phyloP scores from a whole-genome alignment of 2,329 filamentous ascomycete genomes.

The Penicillium sp. region DNA sequence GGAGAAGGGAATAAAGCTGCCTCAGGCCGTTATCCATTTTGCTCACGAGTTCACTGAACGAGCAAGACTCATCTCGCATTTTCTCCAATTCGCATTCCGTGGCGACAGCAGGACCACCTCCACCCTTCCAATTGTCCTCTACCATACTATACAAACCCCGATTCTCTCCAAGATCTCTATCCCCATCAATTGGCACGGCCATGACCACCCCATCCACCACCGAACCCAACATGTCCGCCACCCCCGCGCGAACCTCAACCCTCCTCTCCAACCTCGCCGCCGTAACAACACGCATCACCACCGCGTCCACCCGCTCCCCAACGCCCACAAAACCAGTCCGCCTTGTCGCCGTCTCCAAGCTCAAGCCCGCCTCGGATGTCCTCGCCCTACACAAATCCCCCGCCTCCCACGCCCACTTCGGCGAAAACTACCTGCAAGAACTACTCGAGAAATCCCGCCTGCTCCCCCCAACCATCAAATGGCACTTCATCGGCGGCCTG shows the following conservation, averaged over 20 bases:
- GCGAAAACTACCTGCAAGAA: constrained; percentile 95
- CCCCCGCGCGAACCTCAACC: constrained; percentile 61
- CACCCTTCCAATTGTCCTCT: background rate
- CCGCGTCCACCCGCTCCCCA: constrained; percentile 44
- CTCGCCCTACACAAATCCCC: constrained; percentile 72
- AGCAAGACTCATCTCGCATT: background rate
- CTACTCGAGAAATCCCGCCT: constrained; percentile 80
- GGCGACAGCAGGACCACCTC: background rate
- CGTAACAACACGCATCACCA: constrained; percentile 61
- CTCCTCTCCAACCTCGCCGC: constrained; percentile 64
- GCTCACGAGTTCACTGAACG: background rate
- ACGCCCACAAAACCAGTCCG: constrained; percentile 48
- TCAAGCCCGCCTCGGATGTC: constrained; percentile 91
- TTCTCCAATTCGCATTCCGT: constrained; percentile 5
- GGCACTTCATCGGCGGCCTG: constrained; percentile 96
- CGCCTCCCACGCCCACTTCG: constrained; percentile 73
- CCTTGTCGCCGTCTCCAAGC: constrained; percentile 91
- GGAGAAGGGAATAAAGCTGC: constrained; percentile 8
- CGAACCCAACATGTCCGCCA: constrained; percentile 54
- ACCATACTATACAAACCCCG: background rate
- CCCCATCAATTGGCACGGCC: background rate
- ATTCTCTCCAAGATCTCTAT: background rate
- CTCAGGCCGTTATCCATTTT: constrained; percentile 20
- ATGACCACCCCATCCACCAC: constrained; percentile 17
- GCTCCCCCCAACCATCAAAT: constrained; percentile 72